Conservation (phyloP, 2,329 filamentous ascomycete species). For the Exophiala bonariae region DNA sequence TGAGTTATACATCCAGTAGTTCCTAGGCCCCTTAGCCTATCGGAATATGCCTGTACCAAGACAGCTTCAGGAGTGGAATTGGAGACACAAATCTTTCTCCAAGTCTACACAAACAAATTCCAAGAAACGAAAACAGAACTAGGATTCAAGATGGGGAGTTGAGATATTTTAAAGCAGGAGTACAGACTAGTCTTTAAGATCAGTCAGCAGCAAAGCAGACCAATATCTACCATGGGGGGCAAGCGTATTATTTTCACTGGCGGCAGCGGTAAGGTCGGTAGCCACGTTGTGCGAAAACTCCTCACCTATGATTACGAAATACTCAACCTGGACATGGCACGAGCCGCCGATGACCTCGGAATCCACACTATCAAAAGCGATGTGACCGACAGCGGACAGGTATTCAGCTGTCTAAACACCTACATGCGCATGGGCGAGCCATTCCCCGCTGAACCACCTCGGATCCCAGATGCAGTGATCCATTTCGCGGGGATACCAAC, state of each 20-base stretch:
- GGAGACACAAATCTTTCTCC: no score
- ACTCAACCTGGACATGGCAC: slow-evolving; percentile 55
- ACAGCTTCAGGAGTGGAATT: no score
- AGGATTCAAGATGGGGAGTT: no score
- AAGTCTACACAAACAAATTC: no score
- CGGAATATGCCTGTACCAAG: no score
- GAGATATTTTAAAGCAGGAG: no score
- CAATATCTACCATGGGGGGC: slow-evolving; percentile 4
- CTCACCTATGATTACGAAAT: slow-evolving; percentile 51
- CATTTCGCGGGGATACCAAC: slow-evolving; percentile 59
- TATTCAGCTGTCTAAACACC: slow-evolving; percentile 53
- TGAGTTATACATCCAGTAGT: no score
- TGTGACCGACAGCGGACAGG: slow-evolving; percentile 55
- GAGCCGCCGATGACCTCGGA: slow-evolving; percentile 36
- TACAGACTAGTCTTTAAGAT: no score
- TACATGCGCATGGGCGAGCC: slow-evolving; percentile 57
- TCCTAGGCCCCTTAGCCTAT: no score
- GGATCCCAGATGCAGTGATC: slow-evolving; percentile 59
- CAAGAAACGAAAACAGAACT: no score
- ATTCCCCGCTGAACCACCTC: slow-evolving; percentile 39
- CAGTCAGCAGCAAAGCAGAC: no score
- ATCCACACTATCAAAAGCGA: slow-evolving; percentile 58
- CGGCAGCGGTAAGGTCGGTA: slow-evolving; percentile 56
- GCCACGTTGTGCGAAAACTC: slow-evolving; percentile 54
- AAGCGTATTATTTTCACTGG: slow-evolving; percentile 54